Conservation (phyloP, 2,329 filamentous ascomycete species). For the Alternaria arbusti region DNA sequence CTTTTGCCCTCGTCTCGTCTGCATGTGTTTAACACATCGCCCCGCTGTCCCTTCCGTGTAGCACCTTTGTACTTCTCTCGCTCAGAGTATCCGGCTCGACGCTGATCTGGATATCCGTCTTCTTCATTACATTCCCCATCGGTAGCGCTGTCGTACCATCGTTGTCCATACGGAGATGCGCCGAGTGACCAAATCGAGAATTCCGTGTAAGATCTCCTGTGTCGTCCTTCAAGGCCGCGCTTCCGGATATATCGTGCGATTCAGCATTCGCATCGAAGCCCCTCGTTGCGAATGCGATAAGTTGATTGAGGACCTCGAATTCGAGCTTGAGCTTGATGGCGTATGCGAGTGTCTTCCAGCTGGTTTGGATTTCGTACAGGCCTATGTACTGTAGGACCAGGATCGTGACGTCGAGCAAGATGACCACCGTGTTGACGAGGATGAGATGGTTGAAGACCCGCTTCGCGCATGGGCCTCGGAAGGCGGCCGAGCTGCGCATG, state of each 20-base stretch:
- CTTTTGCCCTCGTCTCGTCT: neutral
- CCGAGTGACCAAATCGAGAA: slow-evolving; percentile 4
- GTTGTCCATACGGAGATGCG: slow-evolving; percentile 26
- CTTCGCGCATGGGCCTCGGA: slow-evolving; percentile 10
- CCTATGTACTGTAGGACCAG: slow-evolving; percentile 49
- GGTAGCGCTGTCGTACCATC: neutral
- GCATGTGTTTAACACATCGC: neutral
- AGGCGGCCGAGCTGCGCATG: slow-evolving; percentile 24
- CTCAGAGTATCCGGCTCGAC: slow-evolving; percentile 14
- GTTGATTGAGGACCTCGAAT: slow-evolving; percentile 57
- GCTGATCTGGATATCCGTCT: slow-evolving; percentile 22
- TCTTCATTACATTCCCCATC: slow-evolving; percentile 22
- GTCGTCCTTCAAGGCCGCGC: neutral
- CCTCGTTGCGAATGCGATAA: slow-evolving; percentile 24
- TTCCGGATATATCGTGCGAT: neutral
- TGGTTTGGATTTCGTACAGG: slow-evolving; percentile 33
- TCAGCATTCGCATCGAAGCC: slow-evolving; percentile 5
- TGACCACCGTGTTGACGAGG: slow-evolving; percentile 47
- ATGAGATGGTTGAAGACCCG: slow-evolving; percentile 43
- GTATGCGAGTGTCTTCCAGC: slow-evolving; percentile 50
- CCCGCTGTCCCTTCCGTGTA: neutral
- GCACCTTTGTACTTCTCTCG: neutral
- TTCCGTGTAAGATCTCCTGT: neutral
- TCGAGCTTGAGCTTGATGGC: slow-evolving; percentile 60
- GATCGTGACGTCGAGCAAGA: slow-evolving; percentile 48